Percentiles rank a stretch among this genome's conserved stretches.
Conservation (phyloP, 2,329 filamentous ascomycete species). For the Ilyonectria destructans region DNA sequence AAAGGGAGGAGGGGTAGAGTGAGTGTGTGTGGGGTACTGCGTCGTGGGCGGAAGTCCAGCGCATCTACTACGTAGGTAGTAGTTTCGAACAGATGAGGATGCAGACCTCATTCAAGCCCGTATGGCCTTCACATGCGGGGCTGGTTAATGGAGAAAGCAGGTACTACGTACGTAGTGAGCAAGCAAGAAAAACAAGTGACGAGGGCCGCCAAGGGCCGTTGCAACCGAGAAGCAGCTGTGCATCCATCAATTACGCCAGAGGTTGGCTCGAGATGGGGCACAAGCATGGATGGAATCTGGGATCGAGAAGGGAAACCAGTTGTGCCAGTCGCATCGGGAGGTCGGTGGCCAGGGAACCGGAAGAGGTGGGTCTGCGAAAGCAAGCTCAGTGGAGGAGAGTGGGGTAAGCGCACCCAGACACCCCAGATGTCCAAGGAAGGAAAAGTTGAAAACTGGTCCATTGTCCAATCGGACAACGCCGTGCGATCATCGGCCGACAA, state of each 20-base stretch:
- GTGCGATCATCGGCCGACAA: slow-evolving; percentile 39
- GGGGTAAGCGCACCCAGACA: slow-evolving; percentile 15
- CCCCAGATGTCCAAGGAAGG: slow-evolving; percentile 19
- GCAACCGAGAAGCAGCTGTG: background rate
- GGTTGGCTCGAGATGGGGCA: slow-evolving; percentile 1
- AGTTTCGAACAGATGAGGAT: slow-evolving; percentile 10
- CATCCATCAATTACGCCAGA: slow-evolving; percentile 1
- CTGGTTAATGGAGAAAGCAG: background rate
- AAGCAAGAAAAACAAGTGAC: background rate
- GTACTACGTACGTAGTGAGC: background rate
- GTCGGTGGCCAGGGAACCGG: slow-evolving; percentile 27
- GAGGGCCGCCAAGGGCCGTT: background rate
- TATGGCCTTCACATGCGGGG: background rate
- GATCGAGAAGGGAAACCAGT: background rate
- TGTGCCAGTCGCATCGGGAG: background rate
- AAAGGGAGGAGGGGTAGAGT: slow-evolving; percentile 29
- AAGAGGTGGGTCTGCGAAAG: slow-evolving; percentile 7
- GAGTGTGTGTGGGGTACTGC: slow-evolving; percentile 33
- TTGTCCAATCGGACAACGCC: slow-evolving; percentile 41
- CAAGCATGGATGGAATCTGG: slow-evolving; percentile 18
- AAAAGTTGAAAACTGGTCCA: slow-evolving; percentile 30
- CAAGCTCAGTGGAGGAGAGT: slow-evolving; percentile 10
- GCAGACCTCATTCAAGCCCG: background rate
- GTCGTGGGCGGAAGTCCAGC: background rate
- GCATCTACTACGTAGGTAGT: too few species aligned